Evolutionary conservation across 2,329 filamentous ascomycete species (phyloP).

Genomic region (Raffaelea deltoideospora): DNA sequence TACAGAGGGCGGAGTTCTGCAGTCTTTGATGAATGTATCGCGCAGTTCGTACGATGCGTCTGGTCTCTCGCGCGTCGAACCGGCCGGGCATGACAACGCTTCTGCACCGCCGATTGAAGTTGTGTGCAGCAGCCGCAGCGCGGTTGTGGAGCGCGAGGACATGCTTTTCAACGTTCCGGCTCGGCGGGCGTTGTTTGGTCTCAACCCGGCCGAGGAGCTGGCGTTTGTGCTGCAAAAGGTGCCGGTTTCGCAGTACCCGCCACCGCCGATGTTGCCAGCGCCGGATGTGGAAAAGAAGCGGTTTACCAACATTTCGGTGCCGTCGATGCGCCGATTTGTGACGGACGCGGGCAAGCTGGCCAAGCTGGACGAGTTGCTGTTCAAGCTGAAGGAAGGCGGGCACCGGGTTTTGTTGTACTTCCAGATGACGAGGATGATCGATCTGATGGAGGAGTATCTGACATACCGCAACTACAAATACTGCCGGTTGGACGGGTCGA

Average conservation of each 20-base stretch:
- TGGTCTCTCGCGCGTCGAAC: constrained; percentile 65
- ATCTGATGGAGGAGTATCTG: constrained; percentile 96
- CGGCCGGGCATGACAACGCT: constrained; percentile 62
- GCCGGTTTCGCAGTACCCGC: constrained; percentile 48
- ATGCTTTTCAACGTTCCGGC: constrained; percentile 65
- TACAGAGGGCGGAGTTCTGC: constrained; percentile 56
- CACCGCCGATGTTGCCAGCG: constrained; percentile 51
- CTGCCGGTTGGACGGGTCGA: constrained; percentile 88
- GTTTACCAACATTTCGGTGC: constrained; percentile 83
- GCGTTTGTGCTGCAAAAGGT: constrained; percentile 60
- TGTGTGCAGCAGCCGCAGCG: constrained; percentile 52
- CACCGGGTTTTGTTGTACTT: constrained; percentile 96
- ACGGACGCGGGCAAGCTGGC: constrained; percentile 95
- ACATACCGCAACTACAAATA: constrained; percentile 99
- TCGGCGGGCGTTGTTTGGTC: constrained; percentile 60
- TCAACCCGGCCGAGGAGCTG: constrained; percentile 49
- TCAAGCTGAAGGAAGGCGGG: constrained; percentile 77
- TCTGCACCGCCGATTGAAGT: constrained; percentile 78
- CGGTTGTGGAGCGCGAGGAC: constrained; percentile 51
- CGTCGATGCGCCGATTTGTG: constrained; percentile 94
- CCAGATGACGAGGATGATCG: constrained; percentile 99
- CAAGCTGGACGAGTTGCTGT: constrained; percentile 73
- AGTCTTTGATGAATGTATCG: constrained; percentile 66
- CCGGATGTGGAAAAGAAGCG: constrained; percentile 70
- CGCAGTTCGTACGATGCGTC: constrained; percentile 47